Percentiles rank a stretch among this genome's conserved stretches.
phyloP scores from a whole-genome alignment of 2,329 filamentous ascomycete species.

The Microthyrium microscopicum region DNA sequence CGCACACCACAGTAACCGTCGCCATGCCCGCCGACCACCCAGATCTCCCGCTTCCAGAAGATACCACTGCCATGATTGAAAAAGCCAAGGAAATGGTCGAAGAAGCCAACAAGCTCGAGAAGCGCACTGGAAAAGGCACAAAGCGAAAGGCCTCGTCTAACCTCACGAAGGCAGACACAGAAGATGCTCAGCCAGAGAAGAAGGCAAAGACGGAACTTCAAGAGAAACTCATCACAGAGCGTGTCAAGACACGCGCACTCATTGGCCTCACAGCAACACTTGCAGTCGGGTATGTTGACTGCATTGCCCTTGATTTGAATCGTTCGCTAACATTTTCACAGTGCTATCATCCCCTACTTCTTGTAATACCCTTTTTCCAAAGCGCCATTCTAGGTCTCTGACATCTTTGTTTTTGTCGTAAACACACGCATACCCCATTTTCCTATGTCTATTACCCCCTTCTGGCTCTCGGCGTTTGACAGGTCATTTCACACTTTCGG shows the following conservation, averaged over 20 bases:
- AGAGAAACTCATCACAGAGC: constrained; percentile 67
- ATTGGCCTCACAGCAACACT: constrained; percentile 76
- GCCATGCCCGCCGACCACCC: constrained; percentile 53
- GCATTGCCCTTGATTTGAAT: not conserved
- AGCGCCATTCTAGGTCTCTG: too few relatives aligned
- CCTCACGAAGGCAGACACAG: constrained; percentile 38
- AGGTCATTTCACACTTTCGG: too few relatives aligned
- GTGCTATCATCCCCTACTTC: constrained; percentile 7
- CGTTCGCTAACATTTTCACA: constrained; percentile 3
- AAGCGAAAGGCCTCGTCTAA: constrained; percentile 31
- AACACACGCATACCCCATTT: too few relatives aligned
- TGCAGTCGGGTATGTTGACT: constrained; percentile 64
- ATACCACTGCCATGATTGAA: constrained; percentile 68
- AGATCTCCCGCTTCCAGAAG: constrained; percentile 57
- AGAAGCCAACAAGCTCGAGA: constrained; percentile 41
- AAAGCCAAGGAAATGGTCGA: constrained; percentile 81
- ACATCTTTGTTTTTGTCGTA: too few relatives aligned
- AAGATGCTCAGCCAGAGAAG: constrained; percentile 53
- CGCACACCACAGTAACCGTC: constrained; percentile 56
- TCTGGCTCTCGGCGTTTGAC: too few relatives aligned
- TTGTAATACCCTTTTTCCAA: constrained; percentile 1
- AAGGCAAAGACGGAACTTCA: constrained; percentile 37
- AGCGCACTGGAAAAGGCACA: constrained; percentile 16
- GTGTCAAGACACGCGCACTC: constrained; percentile 69
- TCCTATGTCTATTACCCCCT: too few relatives aligned